Evolutionary conservation across 805 yeast species (phyloP), one percentile per base, ranked within the genome.

Genomic region (Monosporozyma solicola): DNA sequence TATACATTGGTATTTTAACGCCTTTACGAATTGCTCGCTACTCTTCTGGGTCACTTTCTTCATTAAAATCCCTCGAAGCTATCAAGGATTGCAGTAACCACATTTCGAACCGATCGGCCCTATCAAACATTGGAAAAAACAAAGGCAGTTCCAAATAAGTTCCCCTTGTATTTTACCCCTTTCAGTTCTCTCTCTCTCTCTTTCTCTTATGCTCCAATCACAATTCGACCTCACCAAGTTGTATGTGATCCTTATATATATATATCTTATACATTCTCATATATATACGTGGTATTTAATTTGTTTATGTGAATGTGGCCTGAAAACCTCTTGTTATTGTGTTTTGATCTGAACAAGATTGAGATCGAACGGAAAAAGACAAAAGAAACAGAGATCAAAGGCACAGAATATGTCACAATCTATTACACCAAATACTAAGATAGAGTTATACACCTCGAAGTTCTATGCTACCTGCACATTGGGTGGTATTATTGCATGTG

Each of bases 401-500:
- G 39, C 39, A 35, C 39, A 3, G 10, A 11, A 32, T 20, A 35
- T 35, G 39, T 35, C 39, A 35, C 16, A 35, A 13, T 13, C 39
- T 35, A 35, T 35, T 13, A 15, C 39, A 15, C 39, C 39, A 33
- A 33, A 31, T 29, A 51, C 24, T 45, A 49, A 54, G 41, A 63
- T 64, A 25, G 53, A 62, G 48, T 49, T 64, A 47, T 64, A 64
- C 46, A 63, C 65, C 7, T 53, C 47, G 5, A 63, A 63, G 47
- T 68, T 62, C 47, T 68, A 65, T 52, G 59, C 69, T 1, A 58
- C 84, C 11, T 80, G 85, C 61, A 76, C 83, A 1, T 51, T 80
- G 10, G 86, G 86, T 41, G 86, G 86, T 51, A 70, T 80, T 6
- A 58, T 85, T 54, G 97, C 98, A 1, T 92, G 98, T 76, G 97